Evolutionary conservation across 2,329 filamentous ascomycete species (phyloP).

Genomic region (Venturia aucupariae): DNA sequence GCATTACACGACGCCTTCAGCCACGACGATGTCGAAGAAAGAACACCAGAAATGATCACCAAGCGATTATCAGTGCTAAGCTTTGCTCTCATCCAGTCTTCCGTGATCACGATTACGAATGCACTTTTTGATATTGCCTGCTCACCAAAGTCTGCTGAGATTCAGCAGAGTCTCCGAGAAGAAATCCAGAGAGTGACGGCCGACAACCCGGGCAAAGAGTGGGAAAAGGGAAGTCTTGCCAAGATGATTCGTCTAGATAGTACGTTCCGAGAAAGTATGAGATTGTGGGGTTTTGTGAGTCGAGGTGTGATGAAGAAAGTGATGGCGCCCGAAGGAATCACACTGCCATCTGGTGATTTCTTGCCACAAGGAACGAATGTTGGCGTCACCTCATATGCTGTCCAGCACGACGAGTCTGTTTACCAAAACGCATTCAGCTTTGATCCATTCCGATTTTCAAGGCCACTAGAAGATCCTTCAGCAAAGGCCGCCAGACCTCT

Average conservation of each 20-base stretch:
- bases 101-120: conserved; percentile 32
- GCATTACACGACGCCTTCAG: conserved; percentile 28
- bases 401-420: conserved; percentile 16
- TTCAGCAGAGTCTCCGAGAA: conserved; percentile 6
- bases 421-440: conserved; percentile 10
- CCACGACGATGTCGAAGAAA: conserved; percentile 23
- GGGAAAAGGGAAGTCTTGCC: not conserved
- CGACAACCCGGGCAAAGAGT: conserved; percentile 12
- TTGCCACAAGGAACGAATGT: conserved; percentile 29
- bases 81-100: conserved; percentile 33
- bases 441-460: conserved; percentile 13
- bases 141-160: conserved; percentile 17
- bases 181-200: conserved; percentile 6
- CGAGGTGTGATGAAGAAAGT: conserved; percentile 29
- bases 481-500: not conserved
- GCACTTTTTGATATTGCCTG: conserved; percentile 30
- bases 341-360: conserved; percentile 27
- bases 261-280: conserved; percentile 15
- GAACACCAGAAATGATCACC: conserved; percentile 26
- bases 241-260: conserved; percentile 12
- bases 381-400: conserved; percentile 16
- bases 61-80: conserved; percentile 26
- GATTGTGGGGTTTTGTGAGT: conserved; percentile 17
- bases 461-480: not conserved
- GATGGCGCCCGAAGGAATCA: conserved; percentile 26